A percentile compares a stretch with the other conserved stretches of the same genome.
Evolutionary conservation across 2,329 filamentous ascomycete genomes (phyloP).

Genomic region (Colletotrichum kahawae): DNA sequence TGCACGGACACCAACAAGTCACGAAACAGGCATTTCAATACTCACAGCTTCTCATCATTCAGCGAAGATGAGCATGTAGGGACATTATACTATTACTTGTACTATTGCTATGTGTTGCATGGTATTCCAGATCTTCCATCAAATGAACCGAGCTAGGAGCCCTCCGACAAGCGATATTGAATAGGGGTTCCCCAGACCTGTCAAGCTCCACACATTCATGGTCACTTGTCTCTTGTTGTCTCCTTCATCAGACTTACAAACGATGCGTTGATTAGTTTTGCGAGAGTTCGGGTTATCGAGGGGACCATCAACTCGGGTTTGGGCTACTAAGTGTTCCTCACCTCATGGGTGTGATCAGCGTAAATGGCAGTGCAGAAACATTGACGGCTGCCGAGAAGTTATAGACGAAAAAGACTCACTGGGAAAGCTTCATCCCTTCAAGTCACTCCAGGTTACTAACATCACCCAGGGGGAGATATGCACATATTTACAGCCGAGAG

Average conservation of each 20-base stretch:
- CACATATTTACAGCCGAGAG: neutral
- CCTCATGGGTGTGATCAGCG: neutral
- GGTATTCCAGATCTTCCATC: neutral
- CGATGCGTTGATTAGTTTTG: neutral
- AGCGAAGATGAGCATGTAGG: neutral
- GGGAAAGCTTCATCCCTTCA: neutral
- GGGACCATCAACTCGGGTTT: neutral
- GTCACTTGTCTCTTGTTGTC: neutral
- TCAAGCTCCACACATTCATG: neutral
- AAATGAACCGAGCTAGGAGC: neutral
- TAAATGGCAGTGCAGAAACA: neutral
- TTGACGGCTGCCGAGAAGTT: neutral
- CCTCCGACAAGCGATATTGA: neutral
- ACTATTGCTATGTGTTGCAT: neutral
- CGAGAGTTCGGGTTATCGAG: neutral
- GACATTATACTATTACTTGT: accelerated
- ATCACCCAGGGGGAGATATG: neutral
- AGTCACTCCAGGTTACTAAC: neutral
- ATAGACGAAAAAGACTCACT: neutral
- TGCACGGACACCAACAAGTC: neutral
- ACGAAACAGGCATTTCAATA: neutral
- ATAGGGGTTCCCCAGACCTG: neutral
- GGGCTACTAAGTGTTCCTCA: neutral
- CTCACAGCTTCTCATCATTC: neutral
- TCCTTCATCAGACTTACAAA: neutral